Evolutionary conservation across 495 filamentous ascomycete species (phyloP).

Genomic region (Penicillium subrubescens): DNA sequence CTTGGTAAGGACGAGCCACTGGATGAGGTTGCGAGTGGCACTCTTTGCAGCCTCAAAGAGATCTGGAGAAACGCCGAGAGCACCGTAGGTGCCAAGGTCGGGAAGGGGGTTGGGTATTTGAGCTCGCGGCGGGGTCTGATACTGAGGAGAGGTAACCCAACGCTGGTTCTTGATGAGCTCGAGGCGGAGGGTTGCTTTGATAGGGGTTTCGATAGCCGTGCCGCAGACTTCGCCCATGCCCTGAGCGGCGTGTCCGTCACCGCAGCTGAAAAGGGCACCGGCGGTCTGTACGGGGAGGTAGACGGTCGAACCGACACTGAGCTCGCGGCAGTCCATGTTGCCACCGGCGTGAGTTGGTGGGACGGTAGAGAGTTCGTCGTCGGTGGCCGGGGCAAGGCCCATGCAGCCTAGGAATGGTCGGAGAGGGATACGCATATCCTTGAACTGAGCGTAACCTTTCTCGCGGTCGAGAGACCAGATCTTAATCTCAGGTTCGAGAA

Average conservation of each 20-base stretch:
- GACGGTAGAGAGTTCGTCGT: conserved; percentile 49
- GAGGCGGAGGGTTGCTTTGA: conserved; percentile 48
- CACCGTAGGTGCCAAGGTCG: conserved; percentile 48
- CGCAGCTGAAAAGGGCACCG: conserved; percentile 55
- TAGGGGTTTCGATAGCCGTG: conserved; percentile 56
- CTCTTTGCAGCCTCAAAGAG: conserved; percentile 47
- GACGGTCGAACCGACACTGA: conserved; percentile 45
- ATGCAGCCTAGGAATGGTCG: conserved; percentile 55
- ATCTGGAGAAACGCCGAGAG: conserved; percentile 46
- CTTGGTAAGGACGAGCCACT: conserved; percentile 49
- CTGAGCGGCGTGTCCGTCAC: conserved; percentile 57
- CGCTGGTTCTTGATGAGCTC: conserved; percentile 46
- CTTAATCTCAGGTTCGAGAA: conserved; percentile 42
- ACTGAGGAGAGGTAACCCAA: conserved; percentile 49
- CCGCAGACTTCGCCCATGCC: conserved; percentile 58
- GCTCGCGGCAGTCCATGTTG: conserved; percentile 53
- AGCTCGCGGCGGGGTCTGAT: conserved; percentile 35
- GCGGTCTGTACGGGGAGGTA: conserved; percentile 50
- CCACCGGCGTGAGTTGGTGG: conserved; percentile 53
- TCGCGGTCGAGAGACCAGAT: conserved; percentile 50
- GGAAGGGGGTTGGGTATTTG: conserved; percentile 29
- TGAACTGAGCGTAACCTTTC: conserved; percentile 44
- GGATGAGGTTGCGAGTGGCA: conserved; percentile 44
- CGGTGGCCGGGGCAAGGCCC: conserved; percentile 48
- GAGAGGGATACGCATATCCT: conserved; percentile 47